Evolutionary conservation across 805 yeast species (phyloP).

Genomic region (Nakazawaea ambrosiae): DNA sequence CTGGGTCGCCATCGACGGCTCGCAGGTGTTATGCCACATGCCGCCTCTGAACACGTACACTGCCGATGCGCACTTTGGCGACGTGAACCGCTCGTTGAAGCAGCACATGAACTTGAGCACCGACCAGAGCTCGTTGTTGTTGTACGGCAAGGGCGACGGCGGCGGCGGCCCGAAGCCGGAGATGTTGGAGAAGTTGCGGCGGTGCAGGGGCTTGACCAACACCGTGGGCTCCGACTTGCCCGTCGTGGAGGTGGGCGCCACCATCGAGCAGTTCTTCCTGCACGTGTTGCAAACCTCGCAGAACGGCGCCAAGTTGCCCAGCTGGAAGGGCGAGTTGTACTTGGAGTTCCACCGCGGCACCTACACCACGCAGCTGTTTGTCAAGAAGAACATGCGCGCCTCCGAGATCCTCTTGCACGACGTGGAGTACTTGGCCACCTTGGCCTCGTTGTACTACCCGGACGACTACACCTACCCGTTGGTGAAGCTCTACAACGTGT

Average conservation of each 20-base stretch:
- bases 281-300: constrained; percentile 54
- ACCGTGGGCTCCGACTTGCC: constrained; percentile 73
- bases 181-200: constrained; percentile 86
- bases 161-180: constrained; percentile 97
- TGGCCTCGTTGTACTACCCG: constrained; percentile 50
- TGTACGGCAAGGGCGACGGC: constrained; percentile 95
- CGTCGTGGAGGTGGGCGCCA: constrained; percentile 66
- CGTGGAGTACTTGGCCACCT: constrained; percentile 75
- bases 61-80: constrained; percentile 89
- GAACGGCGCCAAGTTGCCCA: constrained; percentile 61
- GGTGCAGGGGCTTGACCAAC: constrained; percentile 83
- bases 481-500: constrained; percentile 55
- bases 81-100: constrained; percentile 68
- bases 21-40: constrained; percentile 93
- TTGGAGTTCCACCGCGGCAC: constrained; percentile 97
- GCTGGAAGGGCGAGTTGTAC: constrained; percentile 92
- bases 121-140: constrained; percentile 72
- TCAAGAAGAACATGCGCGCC: constrained; percentile 72
- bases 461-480: constrained; percentile 64
- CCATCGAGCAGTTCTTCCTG: constrained; percentile 77
- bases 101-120: constrained; percentile 82
- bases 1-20: constrained; percentile 93
- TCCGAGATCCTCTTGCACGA: constrained; percentile 77
- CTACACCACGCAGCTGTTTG: constrained; percentile 87
- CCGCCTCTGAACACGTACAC: constrained; percentile 97